These are phyloP conservation scores for Collybia sordida DNA, from an alignment of 768 basidiomycete genomes.

Conservation along the genomic window DNA sequence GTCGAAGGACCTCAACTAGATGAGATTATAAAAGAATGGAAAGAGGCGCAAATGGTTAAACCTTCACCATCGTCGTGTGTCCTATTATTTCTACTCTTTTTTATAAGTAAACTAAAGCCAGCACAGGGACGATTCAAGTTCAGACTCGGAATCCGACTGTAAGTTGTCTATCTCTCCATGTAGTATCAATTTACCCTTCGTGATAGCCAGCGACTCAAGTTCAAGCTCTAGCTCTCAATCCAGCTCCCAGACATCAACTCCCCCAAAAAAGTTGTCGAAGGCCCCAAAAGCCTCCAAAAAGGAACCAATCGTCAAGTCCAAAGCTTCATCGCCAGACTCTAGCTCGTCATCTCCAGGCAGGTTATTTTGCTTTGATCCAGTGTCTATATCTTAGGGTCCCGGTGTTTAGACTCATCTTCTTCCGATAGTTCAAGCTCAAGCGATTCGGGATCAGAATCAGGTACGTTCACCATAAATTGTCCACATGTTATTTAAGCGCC, in stretches of 20 bases:
- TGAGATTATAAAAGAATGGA: constrained; percentile 69
- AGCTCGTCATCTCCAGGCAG: constrained; percentile 14
- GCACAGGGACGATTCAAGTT: constrained; percentile 9
- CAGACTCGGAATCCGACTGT: constrained; percentile 25
- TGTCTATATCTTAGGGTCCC: too few relatives aligned
- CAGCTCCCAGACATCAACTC: constrained; percentile 4
- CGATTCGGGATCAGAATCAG: constrained; percentile 31
- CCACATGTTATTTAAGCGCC: too few relatives aligned
- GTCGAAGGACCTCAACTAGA: constrained; percentile 56
- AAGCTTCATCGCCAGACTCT: neutral
- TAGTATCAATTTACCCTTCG: neutral
- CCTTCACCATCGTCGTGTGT: constrained; percentile 18
- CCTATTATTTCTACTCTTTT: constrained; percentile 3
- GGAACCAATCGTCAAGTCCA: constrained; percentile 2
- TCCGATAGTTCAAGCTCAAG: constrained; percentile 22
- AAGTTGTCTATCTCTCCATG: neutral
- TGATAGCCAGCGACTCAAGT: constrained; percentile 9
- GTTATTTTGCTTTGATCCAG: neutral
- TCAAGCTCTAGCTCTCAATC: constrained; percentile 31
- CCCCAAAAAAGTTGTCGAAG: constrained; percentile 7
- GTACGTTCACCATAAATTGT: constrained; percentile 5
- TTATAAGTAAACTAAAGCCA: constrained; percentile 5
- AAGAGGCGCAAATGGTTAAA: constrained; percentile 26
- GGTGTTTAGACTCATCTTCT: constrained; percentile 9
- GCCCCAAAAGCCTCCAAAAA: constrained; percentile 3